These are phyloP conservation scores for Thalassiosira livingstoniorum DNA, from an alignment of 352 stramenopile species.

Conservation along the genomic window DNA sequence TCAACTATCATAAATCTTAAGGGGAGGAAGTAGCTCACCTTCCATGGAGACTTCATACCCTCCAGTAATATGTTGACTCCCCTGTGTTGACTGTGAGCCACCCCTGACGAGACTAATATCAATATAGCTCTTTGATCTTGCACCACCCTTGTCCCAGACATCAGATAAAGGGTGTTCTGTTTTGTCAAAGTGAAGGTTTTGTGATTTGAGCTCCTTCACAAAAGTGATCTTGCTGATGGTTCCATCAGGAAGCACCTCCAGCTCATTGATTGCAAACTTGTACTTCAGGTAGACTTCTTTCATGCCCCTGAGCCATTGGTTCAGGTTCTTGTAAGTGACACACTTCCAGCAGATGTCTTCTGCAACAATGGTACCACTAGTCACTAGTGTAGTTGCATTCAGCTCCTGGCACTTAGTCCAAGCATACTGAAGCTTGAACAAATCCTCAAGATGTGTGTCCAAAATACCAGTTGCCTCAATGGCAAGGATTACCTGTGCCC, in stretches of 20 bases:
- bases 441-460: not conserved
- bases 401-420: not conserved
- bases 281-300: not conserved
- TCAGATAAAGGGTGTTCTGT: not conserved
- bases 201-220: no score
- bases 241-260: not conserved
- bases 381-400: not conserved
- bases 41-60: not conserved
- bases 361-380: not conserved
- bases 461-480: not conserved
- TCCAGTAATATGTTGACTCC: not conserved
- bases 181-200: not conserved
- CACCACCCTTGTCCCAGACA: not conserved
- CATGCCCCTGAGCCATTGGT: not conserved
- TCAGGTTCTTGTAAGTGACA: slow-evolving; percentile 3
- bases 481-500: not conserved
- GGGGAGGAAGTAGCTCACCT: not conserved
- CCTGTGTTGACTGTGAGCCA: not conserved
- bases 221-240: not conserved
- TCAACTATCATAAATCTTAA: not conserved
- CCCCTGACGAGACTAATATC: not conserved
- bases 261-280: slow-evolving; percentile 4
- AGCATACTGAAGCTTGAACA: slow-evolving; percentile 2
- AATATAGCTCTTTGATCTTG: not conserved
- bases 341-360: slow-evolving; percentile 8